Conservation (phyloP, 2,329 filamentous ascomycete species). For the Paraphaeosphaeria minitans region DNA sequence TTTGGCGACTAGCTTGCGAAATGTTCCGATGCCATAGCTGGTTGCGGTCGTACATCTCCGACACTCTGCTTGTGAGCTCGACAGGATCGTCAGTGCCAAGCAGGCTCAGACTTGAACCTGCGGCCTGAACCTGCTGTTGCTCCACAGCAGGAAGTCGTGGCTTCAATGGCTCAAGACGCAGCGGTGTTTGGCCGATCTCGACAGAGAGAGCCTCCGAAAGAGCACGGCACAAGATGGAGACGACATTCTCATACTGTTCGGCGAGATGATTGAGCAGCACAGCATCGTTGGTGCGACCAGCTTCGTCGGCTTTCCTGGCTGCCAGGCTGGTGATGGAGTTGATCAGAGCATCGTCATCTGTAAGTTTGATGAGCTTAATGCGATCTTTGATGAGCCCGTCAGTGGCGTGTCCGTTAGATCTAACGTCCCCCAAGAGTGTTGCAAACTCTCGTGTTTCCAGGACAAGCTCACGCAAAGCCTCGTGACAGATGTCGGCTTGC, state of each 20-base stretch:
- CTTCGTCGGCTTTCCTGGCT: conserved; percentile 90
- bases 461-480: conserved; percentile 89
- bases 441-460: conserved; percentile 97
- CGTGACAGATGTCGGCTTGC: conserved; percentile 84
- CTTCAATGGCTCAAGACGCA: conserved; percentile 80
- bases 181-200: conserved; percentile 80
- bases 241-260: conserved; percentile 93
- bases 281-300: conserved; percentile 89
- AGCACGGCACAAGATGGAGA: conserved; percentile 84
- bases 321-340: conserved; percentile 92
- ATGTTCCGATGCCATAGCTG: conserved; percentile 66
- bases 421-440: conserved; percentile 88
- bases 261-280: conserved; percentile 94
- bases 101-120: conserved; percentile 61
- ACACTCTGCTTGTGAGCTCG: conserved; percentile 66
- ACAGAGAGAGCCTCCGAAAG: conserved; percentile 87
- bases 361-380: conserved; percentile 77
- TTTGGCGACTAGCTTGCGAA: conserved; percentile 61
- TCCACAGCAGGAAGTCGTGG: conserved; percentile 59
- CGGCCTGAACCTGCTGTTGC: conserved; percentile 38
- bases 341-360: conserved; percentile 82
- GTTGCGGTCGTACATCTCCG: conserved; percentile 64
- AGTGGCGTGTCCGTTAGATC: conserved; percentile 81
- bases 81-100: conserved; percentile 71
- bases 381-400: conserved; percentile 87